Percentiles rank a stretch among this genome's conserved stretches.
These are phyloP conservation scores for Termitomyces eurrhizus DNA, from an alignment of 768 basidiomycete genomes.

Conservation along the genomic window DNA sequence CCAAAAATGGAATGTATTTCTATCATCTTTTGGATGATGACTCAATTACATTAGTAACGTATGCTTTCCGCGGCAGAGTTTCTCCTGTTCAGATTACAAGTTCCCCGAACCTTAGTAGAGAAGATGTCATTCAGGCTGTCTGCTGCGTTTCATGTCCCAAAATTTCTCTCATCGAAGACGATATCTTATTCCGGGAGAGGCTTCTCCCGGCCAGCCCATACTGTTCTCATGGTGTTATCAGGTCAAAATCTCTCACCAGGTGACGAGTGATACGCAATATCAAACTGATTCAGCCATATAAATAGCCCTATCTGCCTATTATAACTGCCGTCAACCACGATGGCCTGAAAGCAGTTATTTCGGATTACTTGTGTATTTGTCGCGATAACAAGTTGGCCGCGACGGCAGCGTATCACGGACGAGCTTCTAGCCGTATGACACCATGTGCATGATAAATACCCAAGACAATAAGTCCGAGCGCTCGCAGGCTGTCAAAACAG, in stretches of 20 bases:
- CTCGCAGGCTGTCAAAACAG: neutral
- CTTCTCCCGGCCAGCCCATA: neutral
- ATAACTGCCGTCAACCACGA: neutral
- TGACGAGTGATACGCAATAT: neutral
- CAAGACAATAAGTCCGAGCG: neutral
- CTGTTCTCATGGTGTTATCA: conserved; percentile 1
- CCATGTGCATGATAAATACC: neutral
- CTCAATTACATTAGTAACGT: neutral
- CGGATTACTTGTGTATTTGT: neutral
- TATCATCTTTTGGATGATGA: neutral
- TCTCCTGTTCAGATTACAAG: neutral
- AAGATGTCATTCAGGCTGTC: neutral
- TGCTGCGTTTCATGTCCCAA: neutral
- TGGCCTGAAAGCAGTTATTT: neutral
- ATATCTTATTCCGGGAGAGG: neutral
- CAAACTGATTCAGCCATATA: neutral
- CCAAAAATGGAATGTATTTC: neutral
- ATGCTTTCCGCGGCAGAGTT: too few species aligned
- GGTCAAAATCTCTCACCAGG: neutral
- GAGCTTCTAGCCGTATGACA: neutral
- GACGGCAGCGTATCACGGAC: neutral
- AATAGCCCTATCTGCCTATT: neutral
- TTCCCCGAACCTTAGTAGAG: neutral
- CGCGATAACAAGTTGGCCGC: neutral
- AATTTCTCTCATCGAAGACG: neutral